Evolutionary conservation across 352 stramenopile species (phyloP).

Genomic region (Poterioochromonas sp.): DNA sequence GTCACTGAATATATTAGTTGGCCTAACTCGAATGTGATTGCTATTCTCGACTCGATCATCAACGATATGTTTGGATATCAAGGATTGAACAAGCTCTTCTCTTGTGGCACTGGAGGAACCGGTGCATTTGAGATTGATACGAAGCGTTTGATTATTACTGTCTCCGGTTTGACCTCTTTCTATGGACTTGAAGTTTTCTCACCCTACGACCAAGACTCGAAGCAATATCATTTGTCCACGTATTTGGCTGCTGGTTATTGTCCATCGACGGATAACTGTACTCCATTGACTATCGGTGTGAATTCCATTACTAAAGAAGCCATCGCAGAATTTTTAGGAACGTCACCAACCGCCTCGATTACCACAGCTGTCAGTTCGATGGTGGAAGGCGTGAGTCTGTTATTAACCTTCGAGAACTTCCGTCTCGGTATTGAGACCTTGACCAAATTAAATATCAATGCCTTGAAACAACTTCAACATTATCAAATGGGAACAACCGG

Average conservation of each 20-base stretch:
- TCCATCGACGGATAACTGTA: background rate
- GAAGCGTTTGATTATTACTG: background rate
- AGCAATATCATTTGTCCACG: background rate
- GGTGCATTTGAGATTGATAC: background rate
- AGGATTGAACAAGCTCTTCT: conserved; percentile 28
- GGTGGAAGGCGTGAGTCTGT: no score
- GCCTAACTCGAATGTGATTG: background rate
- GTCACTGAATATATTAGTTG: background rate
- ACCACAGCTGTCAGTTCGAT: no score
- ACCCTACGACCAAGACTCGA: background rate
- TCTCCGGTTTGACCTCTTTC: conserved; percentile 27
- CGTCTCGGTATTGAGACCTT: background rate
- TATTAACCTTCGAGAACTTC: background rate
- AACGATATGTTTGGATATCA: conserved; percentile 17
- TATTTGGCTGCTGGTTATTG: background rate
- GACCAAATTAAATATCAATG: background rate
- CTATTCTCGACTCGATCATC: background rate
- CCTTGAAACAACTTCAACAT: background rate
- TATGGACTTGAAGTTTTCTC: conserved; percentile 12
- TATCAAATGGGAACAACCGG: background rate
- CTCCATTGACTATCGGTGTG: background rate
- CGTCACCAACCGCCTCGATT: background rate
- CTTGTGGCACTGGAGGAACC: conserved; percentile 27
- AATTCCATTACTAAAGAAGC: no score
- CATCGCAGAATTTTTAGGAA: background rate